Evolutionary conservation across 2,329 filamentous ascomycete genomes (phyloP).

Genomic region (Microdochium trichocladiopsis): DNA sequence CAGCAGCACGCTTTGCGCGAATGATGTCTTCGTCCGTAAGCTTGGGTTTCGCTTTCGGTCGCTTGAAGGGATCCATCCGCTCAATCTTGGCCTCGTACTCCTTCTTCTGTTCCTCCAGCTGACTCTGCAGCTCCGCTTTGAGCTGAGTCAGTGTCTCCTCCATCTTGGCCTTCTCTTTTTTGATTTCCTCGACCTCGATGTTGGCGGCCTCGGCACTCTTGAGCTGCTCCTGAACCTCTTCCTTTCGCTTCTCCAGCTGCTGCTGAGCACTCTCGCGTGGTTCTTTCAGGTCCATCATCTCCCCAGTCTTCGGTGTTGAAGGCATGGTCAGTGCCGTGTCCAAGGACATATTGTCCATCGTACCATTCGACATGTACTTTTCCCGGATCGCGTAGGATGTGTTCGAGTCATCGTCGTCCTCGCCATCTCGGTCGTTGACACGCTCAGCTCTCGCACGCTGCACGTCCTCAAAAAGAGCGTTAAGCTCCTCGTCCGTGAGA

Average conservation of each 20-base stretch:
- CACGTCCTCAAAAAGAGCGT: conserved; percentile 88
- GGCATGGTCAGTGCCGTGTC: conserved; percentile 94
- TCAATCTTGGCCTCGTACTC: conserved; percentile 80
- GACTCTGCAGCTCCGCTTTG: conserved; percentile 83
- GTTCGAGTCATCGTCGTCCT: conserved; percentile 85
- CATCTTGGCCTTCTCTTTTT: conserved; percentile 77
- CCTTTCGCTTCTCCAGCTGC: conserved; percentile 77
- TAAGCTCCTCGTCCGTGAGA: conserved; percentile 88
- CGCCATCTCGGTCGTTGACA: conserved; percentile 66
- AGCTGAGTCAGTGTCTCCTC: conserved; percentile 70
- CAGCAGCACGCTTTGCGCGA: conserved; percentile 58
- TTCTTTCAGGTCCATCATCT: conserved; percentile 69
- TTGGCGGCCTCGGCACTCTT: conserved; percentile 68
- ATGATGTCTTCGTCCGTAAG: conserved; percentile 67
- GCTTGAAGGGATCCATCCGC: conserved; percentile 60
- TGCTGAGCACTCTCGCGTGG: conserved; percentile 77
- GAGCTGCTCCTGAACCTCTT: conserved; percentile 72
- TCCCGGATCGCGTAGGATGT: conserved; percentile 84
- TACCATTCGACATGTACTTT: conserved; percentile 92
- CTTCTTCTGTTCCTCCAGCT: conserved; percentile 76
- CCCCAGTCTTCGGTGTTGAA: conserved; percentile 75
- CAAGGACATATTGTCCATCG: conserved; percentile 90
- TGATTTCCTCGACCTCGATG: conserved; percentile 76
- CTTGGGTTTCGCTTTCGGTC: conserved; percentile 51
- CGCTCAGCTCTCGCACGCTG: conserved; percentile 76